Evolutionary conservation across 306 rosid genomes (phyloP).

Genomic region (Cucumis melo): DNA sequence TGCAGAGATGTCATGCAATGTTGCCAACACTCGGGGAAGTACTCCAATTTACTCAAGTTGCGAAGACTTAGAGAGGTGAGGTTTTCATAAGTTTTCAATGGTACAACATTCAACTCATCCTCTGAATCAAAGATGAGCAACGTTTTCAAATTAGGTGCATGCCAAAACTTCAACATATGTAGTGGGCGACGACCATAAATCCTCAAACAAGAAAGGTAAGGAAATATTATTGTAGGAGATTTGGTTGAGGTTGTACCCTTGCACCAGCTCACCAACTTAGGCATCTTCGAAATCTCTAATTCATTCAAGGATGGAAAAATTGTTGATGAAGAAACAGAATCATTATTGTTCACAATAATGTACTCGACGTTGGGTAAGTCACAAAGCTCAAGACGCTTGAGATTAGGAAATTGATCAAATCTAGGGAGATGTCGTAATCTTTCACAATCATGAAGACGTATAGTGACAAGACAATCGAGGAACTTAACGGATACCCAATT

Average conservation of each 20-base stretch:
- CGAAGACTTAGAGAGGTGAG: too few species aligned
- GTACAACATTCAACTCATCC: too few species aligned
- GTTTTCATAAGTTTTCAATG: too few species aligned
- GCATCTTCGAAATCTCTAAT: fast-evolving
- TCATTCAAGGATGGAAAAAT: not conserved
- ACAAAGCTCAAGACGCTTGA: not conserved
- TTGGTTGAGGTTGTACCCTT: too few species aligned
- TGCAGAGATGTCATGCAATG: too few species aligned
- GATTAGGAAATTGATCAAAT: not conserved
- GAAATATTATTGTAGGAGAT: not conserved
- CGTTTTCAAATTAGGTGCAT: too few species aligned
- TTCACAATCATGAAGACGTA: fast-evolving
- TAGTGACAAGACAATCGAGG: not conserved
- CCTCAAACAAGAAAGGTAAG: not conserved
- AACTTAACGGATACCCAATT: not conserved
- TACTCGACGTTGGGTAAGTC: not conserved
- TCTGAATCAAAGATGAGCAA: too few species aligned
- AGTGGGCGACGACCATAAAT: not conserved
- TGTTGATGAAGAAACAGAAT: not conserved
- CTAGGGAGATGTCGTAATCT: not conserved
- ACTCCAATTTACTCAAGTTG: too few species aligned
- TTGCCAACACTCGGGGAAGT: too few species aligned
- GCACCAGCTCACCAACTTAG: not conserved
- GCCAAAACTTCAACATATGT: not conserved
- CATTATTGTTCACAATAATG: not conserved